Percentiles rank a stretch among this genome's conserved stretches.
phyloP scores from a whole-genome alignment of 1,284 basidiomycete species.

The Psilocybe mexicana region DNA sequence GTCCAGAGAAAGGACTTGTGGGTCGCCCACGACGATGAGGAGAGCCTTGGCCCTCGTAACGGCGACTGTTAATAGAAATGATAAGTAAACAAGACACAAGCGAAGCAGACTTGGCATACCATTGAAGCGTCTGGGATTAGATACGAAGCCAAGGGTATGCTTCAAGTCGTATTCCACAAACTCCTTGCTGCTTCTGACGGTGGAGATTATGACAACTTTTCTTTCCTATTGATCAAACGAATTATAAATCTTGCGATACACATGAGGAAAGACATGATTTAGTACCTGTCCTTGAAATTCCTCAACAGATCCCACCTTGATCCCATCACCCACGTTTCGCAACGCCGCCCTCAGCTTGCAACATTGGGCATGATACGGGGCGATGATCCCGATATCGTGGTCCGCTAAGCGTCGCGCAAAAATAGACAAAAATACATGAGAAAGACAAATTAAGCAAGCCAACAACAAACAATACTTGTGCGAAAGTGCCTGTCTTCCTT shows the following conservation, averaged over 20 bases:
- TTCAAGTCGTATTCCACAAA: constrained; percentile 58
- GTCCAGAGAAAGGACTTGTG: constrained; percentile 50
- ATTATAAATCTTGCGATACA: neutral
- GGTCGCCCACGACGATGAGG: constrained; percentile 58
- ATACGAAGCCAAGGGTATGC: constrained; percentile 65
- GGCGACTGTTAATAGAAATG: constrained; percentile 19
- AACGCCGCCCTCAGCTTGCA: constrained; percentile 44
- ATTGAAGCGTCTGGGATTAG: constrained; percentile 64
- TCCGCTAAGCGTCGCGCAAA: constrained; percentile 5
- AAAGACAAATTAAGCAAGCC: neutral
- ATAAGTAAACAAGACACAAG: constrained; percentile 26
- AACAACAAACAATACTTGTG: constrained; percentile 37
- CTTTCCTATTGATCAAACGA: constrained; percentile 49
- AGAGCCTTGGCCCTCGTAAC: constrained; percentile 55
- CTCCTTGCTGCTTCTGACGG: constrained; percentile 59
- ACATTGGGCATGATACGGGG: constrained; percentile 58
- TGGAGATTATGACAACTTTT: constrained; percentile 63
- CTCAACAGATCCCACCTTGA: constrained; percentile 61
- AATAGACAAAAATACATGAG: neutral
- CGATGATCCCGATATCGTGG: constrained; percentile 40
- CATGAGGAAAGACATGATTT: constrained; percentile 12
- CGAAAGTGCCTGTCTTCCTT: constrained; percentile 34
- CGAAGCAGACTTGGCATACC: constrained; percentile 41
- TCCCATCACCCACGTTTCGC: constrained; percentile 31
- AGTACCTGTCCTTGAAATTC: constrained; percentile 69